Evolutionary conservation across 2,329 filamentous ascomycete species (phyloP).

Genomic region (Grosmannia huntii): DNA sequence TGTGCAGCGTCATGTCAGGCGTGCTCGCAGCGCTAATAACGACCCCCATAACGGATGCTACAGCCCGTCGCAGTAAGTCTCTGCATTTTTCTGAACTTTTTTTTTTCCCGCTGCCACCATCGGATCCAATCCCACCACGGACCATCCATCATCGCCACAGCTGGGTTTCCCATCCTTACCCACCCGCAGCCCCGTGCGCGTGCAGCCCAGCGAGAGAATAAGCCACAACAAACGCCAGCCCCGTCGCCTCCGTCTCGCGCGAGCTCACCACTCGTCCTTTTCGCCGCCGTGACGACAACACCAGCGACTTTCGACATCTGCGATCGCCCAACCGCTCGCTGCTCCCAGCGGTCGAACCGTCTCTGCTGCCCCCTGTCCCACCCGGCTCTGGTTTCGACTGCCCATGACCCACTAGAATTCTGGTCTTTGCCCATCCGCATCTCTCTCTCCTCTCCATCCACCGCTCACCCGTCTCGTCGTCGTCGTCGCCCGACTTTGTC

Average conservation of each 20-base stretch:
- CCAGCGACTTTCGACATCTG: neutral
- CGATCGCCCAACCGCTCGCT: neutral
- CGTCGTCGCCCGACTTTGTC: neutral
- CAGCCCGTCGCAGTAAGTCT: neutral
- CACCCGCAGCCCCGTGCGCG: conserved; percentile 2
- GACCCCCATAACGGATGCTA: neutral
- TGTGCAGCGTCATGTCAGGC: neutral
- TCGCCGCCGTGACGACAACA: neutral
- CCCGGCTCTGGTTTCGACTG: neutral
- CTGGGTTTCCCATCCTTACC: neutral
- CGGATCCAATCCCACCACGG: neutral
- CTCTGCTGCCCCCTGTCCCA: neutral
- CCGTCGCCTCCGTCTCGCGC: neutral
- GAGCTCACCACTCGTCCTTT: neutral
- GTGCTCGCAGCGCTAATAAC: neutral
- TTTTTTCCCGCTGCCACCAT: neutral
- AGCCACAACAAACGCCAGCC: conserved; percentile 1
- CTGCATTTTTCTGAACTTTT: neutral
- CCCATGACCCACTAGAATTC: neutral
- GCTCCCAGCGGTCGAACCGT: neutral
- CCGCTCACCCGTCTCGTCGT: neutral
- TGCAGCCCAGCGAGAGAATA: neutral
- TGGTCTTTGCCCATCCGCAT: neutral
- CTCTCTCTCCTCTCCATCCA: neutral
- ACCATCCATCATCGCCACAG: conserved; percentile 1